Percentiles rank a stretch among this genome's conserved stretches.
Evolutionary conservation across 192 early-diverging fungal species (phyloP).

Genomic region (Gryganskiella cystojenkinii): DNA sequence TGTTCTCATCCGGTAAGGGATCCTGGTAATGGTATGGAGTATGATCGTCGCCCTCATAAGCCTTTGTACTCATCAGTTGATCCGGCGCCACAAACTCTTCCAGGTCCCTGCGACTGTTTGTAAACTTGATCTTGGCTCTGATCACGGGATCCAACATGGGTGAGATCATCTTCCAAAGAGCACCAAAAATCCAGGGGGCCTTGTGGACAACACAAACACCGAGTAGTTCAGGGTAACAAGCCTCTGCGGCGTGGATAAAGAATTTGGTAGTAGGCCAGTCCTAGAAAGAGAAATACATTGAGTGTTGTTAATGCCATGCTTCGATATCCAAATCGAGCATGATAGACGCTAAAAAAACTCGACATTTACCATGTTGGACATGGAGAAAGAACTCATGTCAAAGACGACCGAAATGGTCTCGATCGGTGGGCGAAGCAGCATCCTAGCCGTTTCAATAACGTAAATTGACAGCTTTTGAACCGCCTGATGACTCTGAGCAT

Average conservation of each 20-base stretch:
- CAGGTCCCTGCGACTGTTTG: conserved; percentile 66
- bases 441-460: conserved; percentile 75
- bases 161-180: conserved; percentile 81
- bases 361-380: conserved; percentile 71
- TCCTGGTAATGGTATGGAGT: conserved; percentile 24
- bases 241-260: conserved; percentile 78
- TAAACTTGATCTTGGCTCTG: conserved; percentile 84
- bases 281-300: conserved; percentile 10
- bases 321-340: not conserved
- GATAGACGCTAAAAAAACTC: not conserved
- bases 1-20: conserved; percentile 16
- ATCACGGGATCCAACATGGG: conserved; percentile 91
- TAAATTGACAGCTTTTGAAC: conserved; percentile 74
- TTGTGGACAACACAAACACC: conserved; percentile 83
- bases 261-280: conserved; percentile 83
- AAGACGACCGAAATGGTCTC: conserved; percentile 82
- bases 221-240: conserved; percentile 88
- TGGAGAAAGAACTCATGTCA: conserved; percentile 80
- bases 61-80: conserved; percentile 31
- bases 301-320: no score
- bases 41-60: conserved; percentile 31
- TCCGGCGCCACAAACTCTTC: conserved; percentile 64
- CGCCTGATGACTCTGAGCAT: conserved; percentile 66
- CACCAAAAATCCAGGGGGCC: conserved; percentile 87
- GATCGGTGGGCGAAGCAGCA: conserved; percentile 65